These are phyloP conservation scores for Puccinia polysora DNA, from an alignment of 1,284 basidiomycete species.

Conservation along the genomic window DNA sequence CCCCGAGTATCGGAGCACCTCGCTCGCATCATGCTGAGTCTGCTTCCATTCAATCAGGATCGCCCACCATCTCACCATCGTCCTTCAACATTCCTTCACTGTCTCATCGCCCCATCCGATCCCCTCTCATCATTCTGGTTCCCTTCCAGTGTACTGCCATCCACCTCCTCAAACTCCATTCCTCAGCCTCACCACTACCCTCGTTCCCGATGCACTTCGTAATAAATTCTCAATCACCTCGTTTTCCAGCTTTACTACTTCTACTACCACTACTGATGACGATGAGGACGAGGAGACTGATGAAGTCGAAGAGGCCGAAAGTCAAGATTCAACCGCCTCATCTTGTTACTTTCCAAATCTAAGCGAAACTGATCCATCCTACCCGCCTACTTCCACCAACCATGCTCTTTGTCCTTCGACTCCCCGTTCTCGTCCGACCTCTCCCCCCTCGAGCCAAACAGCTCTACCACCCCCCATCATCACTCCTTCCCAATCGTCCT, in stretches of 20 bases:
- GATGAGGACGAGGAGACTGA: slow-evolving; percentile 58
- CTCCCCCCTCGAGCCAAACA: slow-evolving; percentile 45
- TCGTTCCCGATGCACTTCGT: slow-evolving; percentile 5
- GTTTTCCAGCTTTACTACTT: slow-evolving; percentile 39
- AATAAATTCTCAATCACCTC: slow-evolving; percentile 35
- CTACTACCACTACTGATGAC: slow-evolving; percentile 43
- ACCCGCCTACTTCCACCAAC: not conserved
- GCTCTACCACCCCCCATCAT: slow-evolving; percentile 9
- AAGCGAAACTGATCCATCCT: not conserved
- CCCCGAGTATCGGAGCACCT: not conserved
- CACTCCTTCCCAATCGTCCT: slow-evolving; percentile 8
- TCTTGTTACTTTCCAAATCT: slow-evolving; percentile 10
- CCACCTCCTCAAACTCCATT: slow-evolving; percentile 15
- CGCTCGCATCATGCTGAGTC: not conserved
- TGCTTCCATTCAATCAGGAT: slow-evolving; percentile 44
- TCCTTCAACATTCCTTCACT: slow-evolving; percentile 50
- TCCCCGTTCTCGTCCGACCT: slow-evolving; percentile 10
- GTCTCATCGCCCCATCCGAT: slow-evolving; percentile 45
- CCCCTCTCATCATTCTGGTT: slow-evolving; percentile 1
- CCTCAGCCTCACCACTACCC: not conserved
- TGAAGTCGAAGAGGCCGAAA: slow-evolving; percentile 60
- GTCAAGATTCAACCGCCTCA: slow-evolving; percentile 25
- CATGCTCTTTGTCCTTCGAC: slow-evolving; percentile 60
- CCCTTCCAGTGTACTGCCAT: slow-evolving; percentile 2
- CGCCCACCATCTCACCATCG: slow-evolving; percentile 50